Evolutionary conservation across 306 rosid species (phyloP).

Genomic region (Ormosia emarginata): DNA sequence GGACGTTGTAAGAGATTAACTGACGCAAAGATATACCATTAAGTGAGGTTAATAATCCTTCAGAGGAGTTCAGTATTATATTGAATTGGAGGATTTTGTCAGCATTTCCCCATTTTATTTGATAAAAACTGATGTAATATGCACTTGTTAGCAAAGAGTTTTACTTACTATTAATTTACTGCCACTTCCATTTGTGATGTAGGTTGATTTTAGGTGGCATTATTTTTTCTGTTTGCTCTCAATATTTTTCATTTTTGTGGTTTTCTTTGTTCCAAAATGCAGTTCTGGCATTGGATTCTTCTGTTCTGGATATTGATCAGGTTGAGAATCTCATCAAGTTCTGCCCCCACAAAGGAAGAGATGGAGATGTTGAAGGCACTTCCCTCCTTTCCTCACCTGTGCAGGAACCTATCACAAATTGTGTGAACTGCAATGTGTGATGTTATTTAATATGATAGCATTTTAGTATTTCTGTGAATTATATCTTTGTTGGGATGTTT

Average conservation of each 20-base stretch:
- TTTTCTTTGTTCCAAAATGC: constrained; percentile 61
- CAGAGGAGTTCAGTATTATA: not conserved
- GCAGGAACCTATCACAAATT: not conserved
- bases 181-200: not conserved
- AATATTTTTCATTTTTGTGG: not conserved
- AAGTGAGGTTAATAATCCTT: not conserved
- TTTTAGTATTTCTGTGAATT: constrained; percentile 1
- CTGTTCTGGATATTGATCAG: constrained; percentile 51
- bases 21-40: not conserved
- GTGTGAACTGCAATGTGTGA: not conserved
- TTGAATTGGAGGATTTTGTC: not conserved
- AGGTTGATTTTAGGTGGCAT: not conserved
- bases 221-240: not conserved
- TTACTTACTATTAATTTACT: not conserved
- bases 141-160: not conserved
- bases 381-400: not conserved
- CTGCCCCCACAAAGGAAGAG: constrained; percentile 95
- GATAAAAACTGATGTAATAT: not conserved
- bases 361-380: constrained; percentile 87
- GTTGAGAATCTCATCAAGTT: constrained; percentile 97
- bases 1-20: not conserved
- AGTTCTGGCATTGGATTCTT: constrained; percentile 46
- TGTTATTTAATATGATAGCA: constrained; percentile 8
- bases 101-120: not conserved
- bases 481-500: constrained; percentile 5